phyloP scores from a whole-genome alignment of 805 yeast species.

The Ogataea salicorniae region DNA sequence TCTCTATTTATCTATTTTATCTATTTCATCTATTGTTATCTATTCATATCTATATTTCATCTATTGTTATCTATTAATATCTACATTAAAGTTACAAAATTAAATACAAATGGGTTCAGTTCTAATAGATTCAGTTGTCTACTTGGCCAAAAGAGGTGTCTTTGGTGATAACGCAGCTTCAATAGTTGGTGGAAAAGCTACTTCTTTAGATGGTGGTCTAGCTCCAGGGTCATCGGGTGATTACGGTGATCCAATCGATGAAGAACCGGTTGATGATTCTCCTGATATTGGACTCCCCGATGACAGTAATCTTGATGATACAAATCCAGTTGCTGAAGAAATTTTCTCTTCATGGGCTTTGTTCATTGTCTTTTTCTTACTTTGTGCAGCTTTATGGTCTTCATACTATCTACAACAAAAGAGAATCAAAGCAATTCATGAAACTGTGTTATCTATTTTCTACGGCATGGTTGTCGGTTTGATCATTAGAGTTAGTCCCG shows the following conservation, averaged over 20 bases:
- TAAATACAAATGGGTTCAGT: constrained; percentile 14
- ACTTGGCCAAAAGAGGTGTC: constrained; percentile 21
- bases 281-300: constrained; percentile 46
- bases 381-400: constrained; percentile 91
- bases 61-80: neutral
- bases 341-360: constrained; percentile 97
- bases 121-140: constrained; percentile 16
- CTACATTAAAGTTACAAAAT: neutral
- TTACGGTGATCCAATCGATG: constrained; percentile 30
- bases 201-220: constrained; percentile 1
- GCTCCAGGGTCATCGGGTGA: neutral
- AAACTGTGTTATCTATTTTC: constrained; percentile 91
- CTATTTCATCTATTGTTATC: too few relatives aligned
- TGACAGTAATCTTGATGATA: constrained; percentile 45
- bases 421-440: constrained; percentile 93
- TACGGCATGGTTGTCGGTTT: constrained; percentile 96
- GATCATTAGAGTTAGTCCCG: constrained; percentile 85
- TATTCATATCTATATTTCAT: neutral
- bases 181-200: constrained; percentile 14
- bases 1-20: too few relatives aligned
- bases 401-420: constrained; percentile 88
- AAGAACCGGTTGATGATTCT: constrained; percentile 30
- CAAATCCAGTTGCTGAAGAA: constrained; percentile 89
- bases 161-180: constrained; percentile 19
- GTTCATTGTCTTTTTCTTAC: constrained; percentile 72